Evolutionary conservation across 768 basidiomycete genomes (phyloP).

Genomic region (Butyriboletus loyo): DNA sequence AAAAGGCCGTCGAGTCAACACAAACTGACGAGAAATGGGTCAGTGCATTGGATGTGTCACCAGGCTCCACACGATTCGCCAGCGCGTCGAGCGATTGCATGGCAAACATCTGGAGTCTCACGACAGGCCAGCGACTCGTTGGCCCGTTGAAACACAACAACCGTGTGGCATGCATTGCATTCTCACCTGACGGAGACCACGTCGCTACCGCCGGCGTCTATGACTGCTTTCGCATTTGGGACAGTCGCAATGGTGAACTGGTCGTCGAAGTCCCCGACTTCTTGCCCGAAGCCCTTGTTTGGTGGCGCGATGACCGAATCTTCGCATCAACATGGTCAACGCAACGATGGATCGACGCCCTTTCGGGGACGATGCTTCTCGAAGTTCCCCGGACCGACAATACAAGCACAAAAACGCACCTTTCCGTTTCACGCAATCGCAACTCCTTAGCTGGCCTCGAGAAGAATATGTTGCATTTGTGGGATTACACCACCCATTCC

Average conservation of each 20-base stretch:
- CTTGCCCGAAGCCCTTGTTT: conserved; percentile 14
- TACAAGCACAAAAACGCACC: not conserved
- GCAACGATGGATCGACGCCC: conserved; percentile 11
- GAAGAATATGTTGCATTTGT: not conserved
- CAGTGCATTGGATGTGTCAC: conserved; percentile 11
- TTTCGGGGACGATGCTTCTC: conserved; percentile 8
- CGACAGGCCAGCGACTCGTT: conserved; percentile 10
- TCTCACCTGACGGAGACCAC: conserved; percentile 14
- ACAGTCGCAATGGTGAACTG: conserved; percentile 4
- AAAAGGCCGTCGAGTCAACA: not conserved
- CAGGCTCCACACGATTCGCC: conserved; percentile 15
- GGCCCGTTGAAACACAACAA: conserved; percentile 9
- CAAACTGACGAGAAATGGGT: conserved; percentile 1
- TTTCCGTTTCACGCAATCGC: conserved; percentile 11
- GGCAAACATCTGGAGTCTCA: conserved; percentile 10
- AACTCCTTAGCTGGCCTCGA: conserved; percentile 4
- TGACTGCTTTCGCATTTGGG: conserved; percentile 13
- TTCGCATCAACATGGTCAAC: conserved; percentile 5
- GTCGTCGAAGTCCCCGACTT: not conserved
- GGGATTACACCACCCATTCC: conserved; percentile 5
- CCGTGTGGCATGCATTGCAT: conserved; percentile 10
- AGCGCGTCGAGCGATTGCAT: conserved; percentile 8
- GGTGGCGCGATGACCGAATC: conserved; percentile 16
- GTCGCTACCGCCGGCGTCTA: conserved; percentile 7
- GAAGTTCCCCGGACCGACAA: conserved; percentile 2